Evolutionary conservation across 2,329 filamentous ascomycete species (phyloP).

Genomic region (Fusarium burgessii): DNA sequence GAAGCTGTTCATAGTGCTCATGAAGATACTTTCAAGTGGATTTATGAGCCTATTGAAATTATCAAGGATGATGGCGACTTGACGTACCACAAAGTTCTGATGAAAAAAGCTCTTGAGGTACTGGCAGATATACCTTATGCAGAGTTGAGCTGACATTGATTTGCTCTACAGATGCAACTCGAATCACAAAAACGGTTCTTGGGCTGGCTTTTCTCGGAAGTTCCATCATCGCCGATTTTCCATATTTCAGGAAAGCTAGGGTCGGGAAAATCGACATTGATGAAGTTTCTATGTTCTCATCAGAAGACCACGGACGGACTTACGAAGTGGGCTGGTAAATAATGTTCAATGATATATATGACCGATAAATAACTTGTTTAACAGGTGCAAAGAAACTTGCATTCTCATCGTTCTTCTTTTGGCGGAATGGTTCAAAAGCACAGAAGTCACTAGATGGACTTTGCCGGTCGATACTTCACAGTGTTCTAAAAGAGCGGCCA

Average conservation of each 20-base stretch:
- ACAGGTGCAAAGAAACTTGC: neutral
- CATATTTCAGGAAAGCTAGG: neutral
- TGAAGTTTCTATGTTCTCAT: neutral
- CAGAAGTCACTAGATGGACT: neutral
- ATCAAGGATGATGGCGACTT: accelerated
- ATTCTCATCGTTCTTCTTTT: neutral
- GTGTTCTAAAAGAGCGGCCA: accelerated
- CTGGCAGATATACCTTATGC: accelerated
- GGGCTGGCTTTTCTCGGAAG: neutral
- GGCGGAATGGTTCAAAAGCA: neutral
- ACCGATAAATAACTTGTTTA: neutral
- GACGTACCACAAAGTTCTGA: no score
- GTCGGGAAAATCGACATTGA: neutral
- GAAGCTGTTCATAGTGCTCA: neutral
- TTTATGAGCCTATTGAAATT: neutral
- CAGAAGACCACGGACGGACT: neutral
- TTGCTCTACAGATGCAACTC: neutral
- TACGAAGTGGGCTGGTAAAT: neutral
- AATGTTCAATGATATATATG: neutral
- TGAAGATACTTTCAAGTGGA: neutral
- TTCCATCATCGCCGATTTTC: neutral
- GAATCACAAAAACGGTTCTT: neutral
- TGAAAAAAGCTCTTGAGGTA: neutral
- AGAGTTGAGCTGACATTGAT: accelerated
- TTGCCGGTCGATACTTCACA: accelerated